Percentiles rank a stretch among this genome's conserved stretches.
Conservation (phyloP, 768 basidiomycete genomes). For the Kwoniella botswanensis region DNA sequence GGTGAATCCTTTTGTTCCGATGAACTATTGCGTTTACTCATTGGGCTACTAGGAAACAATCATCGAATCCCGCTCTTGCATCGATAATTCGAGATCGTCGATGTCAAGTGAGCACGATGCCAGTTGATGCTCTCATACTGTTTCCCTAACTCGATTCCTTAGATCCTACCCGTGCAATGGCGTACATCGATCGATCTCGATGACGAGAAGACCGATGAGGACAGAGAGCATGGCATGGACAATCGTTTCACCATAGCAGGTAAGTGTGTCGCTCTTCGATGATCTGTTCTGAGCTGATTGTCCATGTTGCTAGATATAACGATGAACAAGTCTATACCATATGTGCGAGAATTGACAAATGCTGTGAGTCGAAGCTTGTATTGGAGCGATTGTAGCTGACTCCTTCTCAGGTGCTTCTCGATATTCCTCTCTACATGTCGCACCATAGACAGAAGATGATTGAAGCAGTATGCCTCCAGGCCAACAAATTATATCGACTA, state of each 20-base stretch:
- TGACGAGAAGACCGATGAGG: constrained; percentile 57
- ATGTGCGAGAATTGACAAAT: constrained; percentile 61
- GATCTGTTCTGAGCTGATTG: background rate
- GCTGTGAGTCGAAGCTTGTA: constrained; percentile 46
- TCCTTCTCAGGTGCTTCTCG: constrained; percentile 49
- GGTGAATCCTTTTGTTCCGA: constrained; percentile 39
- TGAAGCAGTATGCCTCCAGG: constrained; percentile 60
- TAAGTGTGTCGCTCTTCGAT: constrained; percentile 17
- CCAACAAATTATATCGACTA: constrained; percentile 60
- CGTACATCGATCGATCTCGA: constrained; percentile 58
- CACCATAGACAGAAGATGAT: constrained; percentile 61
- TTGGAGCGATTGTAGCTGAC: background rate
- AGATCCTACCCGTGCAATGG: constrained; percentile 62
- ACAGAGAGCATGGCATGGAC: constrained; percentile 59
- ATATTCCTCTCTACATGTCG: constrained; percentile 62
- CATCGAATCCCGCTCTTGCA: constrained; percentile 58
- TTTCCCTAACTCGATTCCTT: background rate
- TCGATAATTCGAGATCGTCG: constrained; percentile 60
- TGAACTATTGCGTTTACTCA: constrained; percentile 10
- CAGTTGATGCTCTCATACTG: no score
- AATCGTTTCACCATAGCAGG: constrained; percentile 60
- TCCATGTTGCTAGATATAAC: constrained; percentile 57
- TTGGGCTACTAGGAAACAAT: constrained; percentile 55
- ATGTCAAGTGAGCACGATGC: constrained; percentile 47
- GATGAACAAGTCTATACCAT: constrained; percentile 60